Base-by-base conservation (phyloP, 495 filamentous ascomycete species). In the Trichoderma reesei region DNA sequence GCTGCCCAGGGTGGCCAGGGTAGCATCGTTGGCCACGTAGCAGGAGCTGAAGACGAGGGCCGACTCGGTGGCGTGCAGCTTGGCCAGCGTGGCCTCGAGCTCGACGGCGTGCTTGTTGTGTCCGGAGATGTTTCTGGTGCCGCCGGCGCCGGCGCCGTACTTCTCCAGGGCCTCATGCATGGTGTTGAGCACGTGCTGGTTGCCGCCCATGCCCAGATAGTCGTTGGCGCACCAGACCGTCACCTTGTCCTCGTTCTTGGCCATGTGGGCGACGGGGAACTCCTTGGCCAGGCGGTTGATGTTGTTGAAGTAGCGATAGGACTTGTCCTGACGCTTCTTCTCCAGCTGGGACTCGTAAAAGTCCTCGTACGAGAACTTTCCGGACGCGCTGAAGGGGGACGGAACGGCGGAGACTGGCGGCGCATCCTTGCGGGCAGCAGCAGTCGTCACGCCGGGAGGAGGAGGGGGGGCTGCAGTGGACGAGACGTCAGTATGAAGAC, bases 231-330 rank as follows among this genome's bases (percentile, higher is more conserved):
- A 98, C 94, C 95, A 98, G 41, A 98, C 93, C 4, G 92, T 96
- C 62, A 98, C 94, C n/a, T 85, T 84, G 67, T 96, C 90, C 67
- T 96, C 89, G 68, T 83, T 83, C 56, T 79, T 86, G 14, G 91
- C 82, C 78, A 94, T 94, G 74, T 98, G 94, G 18, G 94, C 94
- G 46, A 89, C 90, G 31, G 94, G 94, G 70, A 98, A 98, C 66
- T 98, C 90, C 78, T 95, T 88, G 64, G 95, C 94, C 65, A 98
- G 82, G 31, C 94, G 90, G 73, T 98, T 98, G 86, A 98, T 98
- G 80, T 98, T 98, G 81, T 98, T 98, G 85, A 98, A 98, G 80
- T 98, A 98, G 69, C 94, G 90, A 80, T 98, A 98, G 42, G 91
- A 96, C 79, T 96, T 97, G 82, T 98, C 95, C 81, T 96, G 92